These are phyloP conservation scores for Panicum virgatum DNA, from an alignment of 202 grass and related monocot genomes.

Conservation along the genomic window DNA sequence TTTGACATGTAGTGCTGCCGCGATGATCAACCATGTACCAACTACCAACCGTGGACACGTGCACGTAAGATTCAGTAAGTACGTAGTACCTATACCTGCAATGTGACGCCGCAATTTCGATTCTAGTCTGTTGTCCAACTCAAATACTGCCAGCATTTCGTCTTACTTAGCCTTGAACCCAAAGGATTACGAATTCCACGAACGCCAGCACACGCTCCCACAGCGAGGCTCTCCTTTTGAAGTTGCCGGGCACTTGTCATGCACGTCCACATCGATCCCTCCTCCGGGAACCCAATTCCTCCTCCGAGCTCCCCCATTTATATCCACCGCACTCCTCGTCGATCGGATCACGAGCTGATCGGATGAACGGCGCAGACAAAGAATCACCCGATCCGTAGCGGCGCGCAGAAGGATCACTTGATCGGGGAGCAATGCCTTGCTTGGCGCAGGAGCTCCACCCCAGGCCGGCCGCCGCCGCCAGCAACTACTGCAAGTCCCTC, in stretches of 20 bases:
- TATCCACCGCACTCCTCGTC: slow-evolving; percentile 36
- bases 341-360: slow-evolving; percentile 25
- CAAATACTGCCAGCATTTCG: not conserved
- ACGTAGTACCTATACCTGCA: not conserved
- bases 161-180: slow-evolving; percentile 72
- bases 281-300: slow-evolving; percentile 28
- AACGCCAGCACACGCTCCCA: slow-evolving; percentile 24
- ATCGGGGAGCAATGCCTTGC: slow-evolving; percentile 55
- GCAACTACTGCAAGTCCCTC: slow-evolving; percentile 60
- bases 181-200: slow-evolving; percentile 47
- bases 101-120: slow-evolving; percentile 19
- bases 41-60: not conserved
- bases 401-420: too few species aligned
- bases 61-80: not conserved
- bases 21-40: too few species aligned
- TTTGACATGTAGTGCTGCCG: not conserved
- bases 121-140: slow-evolving; percentile 31
- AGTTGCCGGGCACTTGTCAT: slow-evolving; percentile 65
- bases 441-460: slow-evolving; percentile 52
- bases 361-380: slow-evolving; percentile 1
- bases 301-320: slow-evolving; percentile 46
- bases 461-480: slow-evolving; percentile 38
- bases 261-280: slow-evolving; percentile 70
- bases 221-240: slow-evolving; percentile 35
- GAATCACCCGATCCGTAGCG: too few species aligned